phyloP scores from a whole-genome alignment of 2,329 filamentous ascomycete genomes.

The Pyrenophora tritici-repentis region DNA sequence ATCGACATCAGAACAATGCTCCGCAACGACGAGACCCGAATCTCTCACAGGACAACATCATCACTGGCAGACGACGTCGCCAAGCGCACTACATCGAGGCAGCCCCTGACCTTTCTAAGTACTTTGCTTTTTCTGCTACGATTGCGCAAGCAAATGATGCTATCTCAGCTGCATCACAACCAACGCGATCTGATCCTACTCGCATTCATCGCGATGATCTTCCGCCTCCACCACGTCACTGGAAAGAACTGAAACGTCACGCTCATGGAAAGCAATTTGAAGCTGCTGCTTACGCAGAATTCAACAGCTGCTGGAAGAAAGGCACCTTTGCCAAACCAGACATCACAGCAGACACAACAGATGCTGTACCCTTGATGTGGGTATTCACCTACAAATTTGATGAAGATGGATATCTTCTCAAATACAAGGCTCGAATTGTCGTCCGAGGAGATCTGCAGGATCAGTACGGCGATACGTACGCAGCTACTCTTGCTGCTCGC shows the following conservation, averaged over 20 bases:
- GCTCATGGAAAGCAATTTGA: background rate
- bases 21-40: background rate
- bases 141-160: background rate
- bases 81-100: too few species aligned
- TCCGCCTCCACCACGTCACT: slow-evolving; percentile 1
- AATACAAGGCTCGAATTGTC: too few species aligned
- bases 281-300: background rate
- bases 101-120: slow-evolving; percentile 1
- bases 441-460: too few species aligned
- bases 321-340: background rate
- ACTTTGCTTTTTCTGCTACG: slow-evolving; percentile 7
- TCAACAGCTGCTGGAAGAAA: slow-evolving; percentile 2
- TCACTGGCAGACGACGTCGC: background rate
- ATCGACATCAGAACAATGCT: background rate
- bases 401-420: too few species aligned
- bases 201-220: slow-evolving; percentile 1
- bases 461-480: too few species aligned
- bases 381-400: too few species aligned
- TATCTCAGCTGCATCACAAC: slow-evolving; percentile 1
- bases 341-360: background rate
- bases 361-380: too few species aligned
- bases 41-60: slow-evolving; percentile 3
- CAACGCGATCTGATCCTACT: slow-evolving; percentile 2
- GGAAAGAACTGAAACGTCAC: slow-evolving; percentile 1
- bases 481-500: too few species aligned